Base-by-base conservation (phyloP, 2,329 filamentous ascomycete genomes). In the Myriosclerotinia scirpicola region DNA sequence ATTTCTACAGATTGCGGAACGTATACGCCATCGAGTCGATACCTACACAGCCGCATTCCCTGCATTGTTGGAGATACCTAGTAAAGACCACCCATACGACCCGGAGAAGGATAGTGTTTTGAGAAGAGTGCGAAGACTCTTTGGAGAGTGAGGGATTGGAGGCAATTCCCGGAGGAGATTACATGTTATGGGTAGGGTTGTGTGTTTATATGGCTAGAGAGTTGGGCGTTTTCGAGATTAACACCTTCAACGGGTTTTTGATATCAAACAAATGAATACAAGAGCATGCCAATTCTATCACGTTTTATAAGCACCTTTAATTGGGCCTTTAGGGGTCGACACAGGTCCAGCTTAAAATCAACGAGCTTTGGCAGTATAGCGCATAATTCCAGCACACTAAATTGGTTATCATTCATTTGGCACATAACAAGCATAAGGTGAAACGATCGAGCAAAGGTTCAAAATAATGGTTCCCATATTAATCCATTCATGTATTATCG, bases 81-180 rank as follows among this genome's bases (percentile, higher is more conserved):
- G 92, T 81, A 99, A 99, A 84, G 95, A 99, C 78, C 95, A 99
- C 78, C 95, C 95, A 2, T 99, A 99, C 77, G 94, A 99, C 75
- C 95, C 95, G 0, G 95, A 99, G 81, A 99, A 99, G 83, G 95
- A 99, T 79, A 98, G 94, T 76, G 94, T 99, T 54, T 79, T 99
- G 80, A 91, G 93, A 81, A 86, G 95, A 72, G 95, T 99, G 71
- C 82, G 86, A 77, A 86, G 88, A 75, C 76, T 91, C 70, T 89
- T 89, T 80, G 87, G 87, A 73, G 87, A 93, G 81, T 93, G 86
- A 77, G 5, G 71, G 74, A 69, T 42, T 6, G 26, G 48, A 40
- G n/a, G 54, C 53, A 69, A 56, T 48, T 54, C 44, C 40, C 54
- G 54, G 42, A 50, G 30, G 59, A 30, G 62, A 55, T 44, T 56